These are phyloP conservation scores for Astragalus glycyphyllos DNA, from an alignment of 306 rosid species.

Conservation along the genomic window DNA sequence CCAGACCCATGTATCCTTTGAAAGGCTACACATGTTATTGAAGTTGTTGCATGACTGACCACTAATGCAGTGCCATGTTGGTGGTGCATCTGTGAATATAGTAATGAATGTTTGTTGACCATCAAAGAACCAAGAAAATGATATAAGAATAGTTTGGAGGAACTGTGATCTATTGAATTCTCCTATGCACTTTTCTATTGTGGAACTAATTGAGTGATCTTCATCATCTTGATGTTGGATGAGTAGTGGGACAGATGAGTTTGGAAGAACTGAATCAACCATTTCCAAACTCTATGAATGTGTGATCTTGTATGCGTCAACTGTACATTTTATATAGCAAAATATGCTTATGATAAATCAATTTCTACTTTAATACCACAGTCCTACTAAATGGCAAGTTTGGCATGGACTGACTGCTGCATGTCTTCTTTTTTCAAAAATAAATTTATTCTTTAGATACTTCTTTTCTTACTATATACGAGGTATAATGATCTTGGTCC, in stretches of 20 bases:
- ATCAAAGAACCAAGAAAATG: constrained; percentile 29
- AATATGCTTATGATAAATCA: no score
- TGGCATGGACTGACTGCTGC: no score
- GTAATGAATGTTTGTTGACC: constrained; percentile 37
- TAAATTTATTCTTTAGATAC: no score
- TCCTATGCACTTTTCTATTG: constrained; percentile 15
- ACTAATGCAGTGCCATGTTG: constrained; percentile 25
- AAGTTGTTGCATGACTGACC: background rate
- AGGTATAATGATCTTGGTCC: no score
- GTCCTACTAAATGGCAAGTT: no score
- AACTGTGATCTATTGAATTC: constrained; percentile 2
- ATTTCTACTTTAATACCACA: no score
- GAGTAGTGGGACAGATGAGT: background rate
- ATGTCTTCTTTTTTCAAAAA: no score
- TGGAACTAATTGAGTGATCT: background rate
- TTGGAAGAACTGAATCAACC: background rate
- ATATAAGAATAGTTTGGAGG: constrained; percentile 9
- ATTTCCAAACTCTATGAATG: background rate
- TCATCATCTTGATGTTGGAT: constrained; percentile 10
- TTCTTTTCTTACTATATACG: no score
- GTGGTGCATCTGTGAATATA: constrained; percentile 31
- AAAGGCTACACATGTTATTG: background rate
- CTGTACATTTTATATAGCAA: no score
- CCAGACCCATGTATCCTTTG: constrained; percentile 28
- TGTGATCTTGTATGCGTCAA: background rate